phyloP scores from a whole-genome alignment of 2,329 filamentous ascomycete species.

The Nothomitra cinnamomea region DNA sequence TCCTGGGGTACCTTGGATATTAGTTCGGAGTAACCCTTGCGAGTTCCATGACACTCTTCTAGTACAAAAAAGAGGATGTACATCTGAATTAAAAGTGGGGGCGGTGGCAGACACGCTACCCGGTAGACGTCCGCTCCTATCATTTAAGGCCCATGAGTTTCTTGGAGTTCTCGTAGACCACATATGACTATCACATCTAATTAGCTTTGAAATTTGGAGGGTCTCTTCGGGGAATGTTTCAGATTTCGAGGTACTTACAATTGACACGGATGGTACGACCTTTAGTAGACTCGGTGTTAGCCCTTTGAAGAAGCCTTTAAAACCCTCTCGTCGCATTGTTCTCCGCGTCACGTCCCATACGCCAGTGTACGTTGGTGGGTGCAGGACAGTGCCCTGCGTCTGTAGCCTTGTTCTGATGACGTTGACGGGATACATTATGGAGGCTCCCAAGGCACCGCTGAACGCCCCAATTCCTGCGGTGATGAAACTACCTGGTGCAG shows the following conservation, averaged over 20 bases:
- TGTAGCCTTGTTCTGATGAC: conserved; percentile 81
- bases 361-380: conserved; percentile 77
- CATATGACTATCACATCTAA: conserved; percentile 37
- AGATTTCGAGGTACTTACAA: conserved; percentile 26
- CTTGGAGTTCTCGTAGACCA: conserved; percentile 86
- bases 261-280: conserved; percentile 88
- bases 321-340: conserved; percentile 68
- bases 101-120: too few relatives aligned
- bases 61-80: too few relatives aligned
- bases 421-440: conserved; percentile 90
- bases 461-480: conserved; percentile 82
- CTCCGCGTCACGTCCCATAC: conserved; percentile 76
- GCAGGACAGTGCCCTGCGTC: conserved; percentile 84
- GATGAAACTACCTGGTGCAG: conserved; percentile 60
- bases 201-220: background rate
- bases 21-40: too few relatives aligned
- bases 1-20: too few relatives aligned
- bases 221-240: conserved; percentile 20
- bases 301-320: conserved; percentile 81
- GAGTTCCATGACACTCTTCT: too few relatives aligned
- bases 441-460: conserved; percentile 80
- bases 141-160: conserved; percentile 39
- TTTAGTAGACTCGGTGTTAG: conserved; percentile 91
- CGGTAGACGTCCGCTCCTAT: conserved; percentile 7
- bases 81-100: too few relatives aligned